Evolutionary conservation across 176 grass and related monocot species (phyloP), one percentile per base, ranked within the genome.

Genomic region (Hordeum marinum): DNA sequence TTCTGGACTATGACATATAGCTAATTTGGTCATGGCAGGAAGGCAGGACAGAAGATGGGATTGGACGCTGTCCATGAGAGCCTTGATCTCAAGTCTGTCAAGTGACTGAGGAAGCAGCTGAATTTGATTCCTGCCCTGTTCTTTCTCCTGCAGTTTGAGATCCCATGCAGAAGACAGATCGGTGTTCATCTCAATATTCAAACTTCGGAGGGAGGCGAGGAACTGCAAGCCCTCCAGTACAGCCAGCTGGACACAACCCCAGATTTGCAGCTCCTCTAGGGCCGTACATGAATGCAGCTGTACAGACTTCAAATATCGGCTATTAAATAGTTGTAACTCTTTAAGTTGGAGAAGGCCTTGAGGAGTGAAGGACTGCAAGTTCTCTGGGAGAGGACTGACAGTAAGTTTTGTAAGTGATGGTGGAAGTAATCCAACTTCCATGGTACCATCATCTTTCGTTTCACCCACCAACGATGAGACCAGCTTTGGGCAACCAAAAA

Each of bases 171-270:
- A 18, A 52, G 62, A 50, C 1, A 52, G 1, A 3, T 17, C 27
- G 9, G 63, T 11, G 0, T 6, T n/a, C 79, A 81, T 52, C 27
- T 17, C 3, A 0, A 88, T 77, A 0, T 0, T 0, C 40, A 88
- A 42, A 0, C 0, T 18, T 43, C n/a, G 0, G 12, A 89, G 82
- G 6, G 82, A 84, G 55, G 0, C 18, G 4, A 76, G 61, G 10
- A 55, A 84, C 11, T 76, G 36, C 76, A 88, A 41, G 24, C 86
- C 86, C 32, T 88, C 62, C 7, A 88, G 10, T 32, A 14, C 75
- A 15, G 1, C 5, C 45, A 88, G 34, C 25, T 26, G n/a, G 26
- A 20, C 0, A 64, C 81, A 88, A 4, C 4, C 12, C 18, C 0
- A 0, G 24, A 88, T 21, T 1, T 0, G 0, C 40, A 88, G 34